Conservation (phyloP, 192 early-diverging fungal genomes). For the Pilobolus umbonatus region DNA sequence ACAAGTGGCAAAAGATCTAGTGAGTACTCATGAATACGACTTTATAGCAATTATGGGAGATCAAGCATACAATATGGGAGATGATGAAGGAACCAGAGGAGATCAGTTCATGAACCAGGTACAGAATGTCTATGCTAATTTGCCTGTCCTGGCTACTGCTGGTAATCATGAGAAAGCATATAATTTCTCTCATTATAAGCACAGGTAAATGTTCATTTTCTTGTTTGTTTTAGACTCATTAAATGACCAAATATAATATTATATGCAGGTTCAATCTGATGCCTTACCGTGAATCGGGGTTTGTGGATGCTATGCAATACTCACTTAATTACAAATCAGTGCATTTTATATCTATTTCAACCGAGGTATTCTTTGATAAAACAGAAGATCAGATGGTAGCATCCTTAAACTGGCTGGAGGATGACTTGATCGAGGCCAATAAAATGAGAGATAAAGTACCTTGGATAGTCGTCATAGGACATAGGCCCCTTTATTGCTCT, state of each 20-base stretch:
- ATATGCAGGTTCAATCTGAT: conserved; percentile 12
- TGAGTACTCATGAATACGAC: conserved; percentile 22
- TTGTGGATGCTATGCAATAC: conserved; percentile 13
- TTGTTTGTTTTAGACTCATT: not conserved
- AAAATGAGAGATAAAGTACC: conserved; percentile 5
- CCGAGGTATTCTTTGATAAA: conserved; percentile 23
- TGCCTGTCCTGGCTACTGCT: conserved; percentile 20
- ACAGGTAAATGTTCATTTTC: conserved; percentile 2
- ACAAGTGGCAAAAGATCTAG: conserved; percentile 7
- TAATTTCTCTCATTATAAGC: conserved; percentile 26
- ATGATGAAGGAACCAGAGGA: conserved; percentile 22
- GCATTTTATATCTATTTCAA: conserved; percentile 23
- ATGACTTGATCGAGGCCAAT: conserved; percentile 17
- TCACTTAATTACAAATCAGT: conserved; percentile 25
- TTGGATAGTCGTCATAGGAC: conserved; percentile 25
- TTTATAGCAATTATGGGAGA: conserved; percentile 26
- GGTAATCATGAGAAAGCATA: conserved; percentile 31
- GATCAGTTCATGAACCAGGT: conserved; percentile 26
- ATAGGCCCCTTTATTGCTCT: conserved; percentile 21
- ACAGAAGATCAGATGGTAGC: conserved; percentile 3
- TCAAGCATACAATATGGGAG: conserved; percentile 24
- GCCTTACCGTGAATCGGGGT: conserved; percentile 16
- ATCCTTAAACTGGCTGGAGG: conserved; percentile 21
- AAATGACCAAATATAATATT: not conserved
- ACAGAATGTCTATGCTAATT: conserved; percentile 21